Conservation (phyloP, 345 rosid species). For the Erodium maritimum region DNA sequence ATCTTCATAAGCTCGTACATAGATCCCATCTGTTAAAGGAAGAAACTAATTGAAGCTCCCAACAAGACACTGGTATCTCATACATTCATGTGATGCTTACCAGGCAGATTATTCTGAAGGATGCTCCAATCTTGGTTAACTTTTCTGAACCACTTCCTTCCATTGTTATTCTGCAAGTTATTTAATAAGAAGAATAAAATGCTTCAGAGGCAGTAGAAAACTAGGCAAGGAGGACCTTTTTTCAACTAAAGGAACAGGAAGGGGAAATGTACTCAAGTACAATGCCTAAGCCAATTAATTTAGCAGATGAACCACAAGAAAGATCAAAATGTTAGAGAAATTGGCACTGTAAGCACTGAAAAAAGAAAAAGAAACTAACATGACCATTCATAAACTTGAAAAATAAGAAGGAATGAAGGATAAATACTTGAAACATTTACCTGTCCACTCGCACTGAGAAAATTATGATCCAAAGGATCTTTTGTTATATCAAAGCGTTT, state of each 20-base stretch:
- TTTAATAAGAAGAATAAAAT: not conserved
- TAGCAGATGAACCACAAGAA: too few relatives aligned
- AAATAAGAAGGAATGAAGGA: not conserved
- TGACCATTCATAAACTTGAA: not conserved
- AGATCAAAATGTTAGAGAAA: too few relatives aligned
- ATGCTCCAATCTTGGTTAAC: slow-evolving; percentile 96
- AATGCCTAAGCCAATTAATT: not conserved
- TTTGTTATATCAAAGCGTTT: slow-evolving; percentile 66
- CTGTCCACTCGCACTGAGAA: slow-evolving; percentile 54
- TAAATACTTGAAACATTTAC: slow-evolving; percentile 17
- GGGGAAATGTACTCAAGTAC: not conserved
- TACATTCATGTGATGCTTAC: slow-evolving; percentile 24
- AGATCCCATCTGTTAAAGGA: slow-evolving; percentile 56
- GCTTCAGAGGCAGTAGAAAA: not conserved
- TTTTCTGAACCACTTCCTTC: slow-evolving; percentile 88
- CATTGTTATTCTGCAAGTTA: slow-evolving; percentile 48
- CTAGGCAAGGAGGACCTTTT: not conserved
- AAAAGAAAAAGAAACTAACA: not conserved
- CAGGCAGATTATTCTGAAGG: slow-evolving; percentile 93
- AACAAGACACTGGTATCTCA: not conserved
- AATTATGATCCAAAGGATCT: slow-evolving; percentile 81
- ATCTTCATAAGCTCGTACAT: slow-evolving; percentile 83
- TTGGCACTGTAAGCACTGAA: too few relatives aligned
- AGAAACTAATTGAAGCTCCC: not conserved
- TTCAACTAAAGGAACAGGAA: not conserved